phyloP scores from a whole-genome alignment of 1,139 yeast genomes.

The Entelexis sorbosivorans region DNA sequence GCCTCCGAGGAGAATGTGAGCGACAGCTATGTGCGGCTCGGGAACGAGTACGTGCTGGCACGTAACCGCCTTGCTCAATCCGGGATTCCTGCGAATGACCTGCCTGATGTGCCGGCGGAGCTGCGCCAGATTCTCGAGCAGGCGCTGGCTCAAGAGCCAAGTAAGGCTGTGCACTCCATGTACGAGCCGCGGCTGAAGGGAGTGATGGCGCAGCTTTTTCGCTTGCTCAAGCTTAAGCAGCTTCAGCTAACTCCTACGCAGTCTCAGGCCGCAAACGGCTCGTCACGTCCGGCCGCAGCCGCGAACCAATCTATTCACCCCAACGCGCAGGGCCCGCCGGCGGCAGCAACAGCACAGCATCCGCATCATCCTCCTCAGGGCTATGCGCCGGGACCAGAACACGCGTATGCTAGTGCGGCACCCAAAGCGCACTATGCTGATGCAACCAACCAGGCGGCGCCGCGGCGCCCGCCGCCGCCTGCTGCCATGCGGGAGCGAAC shows the following conservation, averaged over 20 bases:
- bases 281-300: background rate
- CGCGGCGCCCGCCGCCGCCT: conserved; percentile 7
- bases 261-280: background rate
- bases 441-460: background rate
- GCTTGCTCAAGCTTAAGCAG: conserved; percentile 48
- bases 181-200: conserved; percentile 79
- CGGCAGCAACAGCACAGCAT: background rate
- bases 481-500: conserved; percentile 6
- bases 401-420: background rate
- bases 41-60: conserved; percentile 85
- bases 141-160: conserved; percentile 76
- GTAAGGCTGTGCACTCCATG: conserved; percentile 68
- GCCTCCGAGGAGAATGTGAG: conserved; percentile 80
- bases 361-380: background rate
- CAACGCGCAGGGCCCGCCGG: background rate
- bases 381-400: background rate
- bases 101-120: conserved; percentile 68
- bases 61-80: conserved; percentile 60
- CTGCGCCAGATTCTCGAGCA: conserved; percentile 70
- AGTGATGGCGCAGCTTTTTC: conserved; percentile 70
- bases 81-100: conserved; percentile 51
- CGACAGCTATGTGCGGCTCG: conserved; percentile 81
- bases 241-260: conserved; percentile 3
- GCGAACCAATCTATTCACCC: background rate
- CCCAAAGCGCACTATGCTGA: background rate